Conservation (phyloP, 2,329 filamentous ascomycete genomes). For the Xylaria hypoxylon region DNA sequence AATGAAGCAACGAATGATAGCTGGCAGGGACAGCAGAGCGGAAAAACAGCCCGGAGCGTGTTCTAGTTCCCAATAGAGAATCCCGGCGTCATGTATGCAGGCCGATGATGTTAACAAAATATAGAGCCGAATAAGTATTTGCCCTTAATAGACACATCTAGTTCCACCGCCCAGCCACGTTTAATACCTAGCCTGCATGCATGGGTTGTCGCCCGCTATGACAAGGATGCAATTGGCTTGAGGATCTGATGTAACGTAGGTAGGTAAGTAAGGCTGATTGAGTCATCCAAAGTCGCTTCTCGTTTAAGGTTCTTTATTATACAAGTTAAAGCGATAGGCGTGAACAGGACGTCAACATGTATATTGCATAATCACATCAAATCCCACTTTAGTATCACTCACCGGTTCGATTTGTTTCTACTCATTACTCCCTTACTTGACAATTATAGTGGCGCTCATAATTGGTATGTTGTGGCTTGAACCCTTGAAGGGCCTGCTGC, state of each 20-base stretch:
- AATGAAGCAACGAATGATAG: conserved; percentile 31
- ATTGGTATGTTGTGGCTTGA: conserved; percentile 27
- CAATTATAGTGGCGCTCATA: neutral
- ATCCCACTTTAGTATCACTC: neutral
- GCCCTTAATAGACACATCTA: conserved; percentile 7
- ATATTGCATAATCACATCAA: neutral
- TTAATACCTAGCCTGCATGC: conserved; percentile 24
- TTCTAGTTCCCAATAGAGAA: neutral
- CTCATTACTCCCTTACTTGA: neutral
- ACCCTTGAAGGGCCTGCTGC: conserved; percentile 26
- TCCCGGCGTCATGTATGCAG: conserved; percentile 2
- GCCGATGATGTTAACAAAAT: conserved; percentile 3
- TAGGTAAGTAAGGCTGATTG: conserved; percentile 31
- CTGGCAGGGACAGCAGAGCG: neutral
- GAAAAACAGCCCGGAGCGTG: neutral
- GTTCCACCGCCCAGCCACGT: conserved; percentile 22
- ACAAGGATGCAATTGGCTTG: conserved; percentile 9
- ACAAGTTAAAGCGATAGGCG: neutral
- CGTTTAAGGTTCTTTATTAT: neutral
- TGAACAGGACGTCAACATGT: neutral
- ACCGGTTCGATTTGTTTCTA: neutral
- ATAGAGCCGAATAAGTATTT: conserved; percentile 3
- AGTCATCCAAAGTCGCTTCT: neutral
- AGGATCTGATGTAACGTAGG: neutral
- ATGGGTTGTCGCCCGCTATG: neutral